Base-by-base conservation (phyloP, 1,139 yeast genomes). In the Scheffersomyces titani region DNA sequence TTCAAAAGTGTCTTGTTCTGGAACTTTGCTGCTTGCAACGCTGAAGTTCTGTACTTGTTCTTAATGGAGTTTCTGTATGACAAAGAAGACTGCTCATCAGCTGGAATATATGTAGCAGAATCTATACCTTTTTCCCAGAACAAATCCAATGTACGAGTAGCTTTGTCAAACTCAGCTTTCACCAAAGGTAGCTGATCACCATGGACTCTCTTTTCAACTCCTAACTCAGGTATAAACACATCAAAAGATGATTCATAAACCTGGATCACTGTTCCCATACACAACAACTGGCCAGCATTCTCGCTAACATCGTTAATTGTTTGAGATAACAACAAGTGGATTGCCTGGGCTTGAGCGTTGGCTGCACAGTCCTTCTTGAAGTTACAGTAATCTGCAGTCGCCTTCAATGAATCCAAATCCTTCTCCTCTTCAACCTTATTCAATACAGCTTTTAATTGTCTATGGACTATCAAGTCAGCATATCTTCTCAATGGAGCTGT, bases 201-300 rank as follows among this genome's bases (percentile, higher is more conserved):
- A 67, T 94, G 99, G 30, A 94, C 98, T 67, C 99, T 86, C 75
- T 94, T 94, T 71, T 94, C 99, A 63, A 94, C 91, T 49, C 99
- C 98, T 75, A 93, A 89, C 65, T 92, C 98, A 1, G 98, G 98
- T 60, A 94, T 82, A 61, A 92, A 86, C 6, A 94, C 96, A 72
- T 94, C 99, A 76, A 94, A 94, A 1, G 98, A 92, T 1, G 97
- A 91, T 73, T 94, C 98, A 70, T 93, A 93, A 6, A 93, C 98
- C 71, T 92, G 98, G 46, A 92, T 76, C 48, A 94, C 96, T 16
- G 92, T 86, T 16, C 97, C 98, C 83, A 88, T 86, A 51, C 92
- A 87, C 63, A 93, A 81, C 53, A 92, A 72, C 70, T 92, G 97
- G 1, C 96, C 96, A 6, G 94, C 86, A 44, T 82, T 78, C 57